phyloP scores from a whole-genome alignment of 768 basidiomycete species.

The Tylopilus cervinicoccineus region DNA sequence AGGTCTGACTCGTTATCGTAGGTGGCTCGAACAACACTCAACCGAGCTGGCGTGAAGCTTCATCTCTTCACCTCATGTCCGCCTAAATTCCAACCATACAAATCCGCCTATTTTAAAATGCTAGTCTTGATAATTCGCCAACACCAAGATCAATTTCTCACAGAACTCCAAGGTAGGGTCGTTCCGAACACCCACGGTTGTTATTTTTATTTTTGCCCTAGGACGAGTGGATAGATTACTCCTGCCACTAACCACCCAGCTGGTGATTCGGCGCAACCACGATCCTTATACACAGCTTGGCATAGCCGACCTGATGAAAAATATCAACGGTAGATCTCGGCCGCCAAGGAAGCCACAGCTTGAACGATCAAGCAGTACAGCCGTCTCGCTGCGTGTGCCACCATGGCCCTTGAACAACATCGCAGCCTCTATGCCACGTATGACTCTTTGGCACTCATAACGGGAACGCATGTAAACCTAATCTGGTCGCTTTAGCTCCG shows the following conservation, averaged over 20 bases:
- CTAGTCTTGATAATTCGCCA: conserved; percentile 38
- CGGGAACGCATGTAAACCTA: neutral
- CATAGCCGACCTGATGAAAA: conserved; percentile 31
- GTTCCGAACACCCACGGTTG: neutral
- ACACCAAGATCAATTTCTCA: conserved; percentile 26
- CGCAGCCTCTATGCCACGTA: conserved; percentile 37
- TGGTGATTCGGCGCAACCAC: conserved; percentile 26
- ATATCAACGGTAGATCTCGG: conserved; percentile 10
- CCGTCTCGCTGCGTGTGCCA: conserved; percentile 13
- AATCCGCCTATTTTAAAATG: conserved; percentile 47
- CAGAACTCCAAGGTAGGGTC: conserved; percentile 26
- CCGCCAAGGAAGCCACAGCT: conserved; percentile 16
- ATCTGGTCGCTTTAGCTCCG: conserved; percentile 33
- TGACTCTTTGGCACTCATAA: conserved; percentile 4
- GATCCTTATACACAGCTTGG: conserved; percentile 33
- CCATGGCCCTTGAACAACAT: conserved; percentile 24
- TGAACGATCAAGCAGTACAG: conserved; percentile 12
- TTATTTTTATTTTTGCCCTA: conserved; percentile 8
- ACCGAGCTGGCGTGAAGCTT: conserved; percentile 37
- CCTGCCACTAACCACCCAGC: conserved; percentile 29
- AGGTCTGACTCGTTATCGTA: conserved; percentile 17
- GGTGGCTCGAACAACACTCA: conserved; percentile 48
- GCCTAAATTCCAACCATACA: conserved; percentile 36
- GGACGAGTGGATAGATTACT: conserved; percentile 32
- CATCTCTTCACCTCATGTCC: conserved; percentile 47